Base-by-base conservation (phyloP, 345 rosid genomes). In the Firmiana major region DNA sequence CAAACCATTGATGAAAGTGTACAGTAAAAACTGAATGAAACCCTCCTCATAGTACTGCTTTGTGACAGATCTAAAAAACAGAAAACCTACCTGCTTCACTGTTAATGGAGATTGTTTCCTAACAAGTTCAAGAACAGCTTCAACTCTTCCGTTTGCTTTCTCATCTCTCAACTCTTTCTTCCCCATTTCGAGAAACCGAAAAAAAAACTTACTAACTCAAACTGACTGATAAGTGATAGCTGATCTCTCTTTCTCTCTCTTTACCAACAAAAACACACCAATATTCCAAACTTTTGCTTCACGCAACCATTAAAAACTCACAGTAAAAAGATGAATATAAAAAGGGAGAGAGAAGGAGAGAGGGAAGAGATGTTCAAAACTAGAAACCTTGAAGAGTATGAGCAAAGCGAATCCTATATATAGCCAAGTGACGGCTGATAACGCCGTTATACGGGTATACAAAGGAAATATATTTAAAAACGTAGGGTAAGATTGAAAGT, bases 91-190 rank as follows among this genome's bases (percentile, higher is more conserved):
- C 90, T 96, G 99, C 74, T 91, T 96, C 11, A 84, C 84, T 51
- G 98, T 85, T 77, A 96, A 90, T 46, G 94, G 87, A 77, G 90
- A 69, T 78, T 96, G 97, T 85, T 90, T 92, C 57, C 88, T 80
- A 34, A 93, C 84, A 40, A 89, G 84, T 49, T 84, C 79, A 63
- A 91, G 90, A 81, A 91, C 97, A 71, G 95, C 86, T 85, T 90
- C 90, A 46, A 86, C 86, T 84, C 86, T 92, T 43, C 71, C 75
- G 34, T 53, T 78, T 43, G 2, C 48, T 38, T 72, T 81, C 73
- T 82, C 78, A 51, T 74, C 82, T 57, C 40, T 78, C 73, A 79
- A 82, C 36, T 92, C 92, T 82, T 85, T 89, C 90, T 89, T 92
- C 69, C 90, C 93, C 98, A 90, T 91, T 81, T 84, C 78, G 76